Evolutionary conservation across 2,329 filamentous ascomycete genomes (phyloP), one percentile per base, ranked within the genome.

Genomic region (Diaporthe sp.): DNA sequence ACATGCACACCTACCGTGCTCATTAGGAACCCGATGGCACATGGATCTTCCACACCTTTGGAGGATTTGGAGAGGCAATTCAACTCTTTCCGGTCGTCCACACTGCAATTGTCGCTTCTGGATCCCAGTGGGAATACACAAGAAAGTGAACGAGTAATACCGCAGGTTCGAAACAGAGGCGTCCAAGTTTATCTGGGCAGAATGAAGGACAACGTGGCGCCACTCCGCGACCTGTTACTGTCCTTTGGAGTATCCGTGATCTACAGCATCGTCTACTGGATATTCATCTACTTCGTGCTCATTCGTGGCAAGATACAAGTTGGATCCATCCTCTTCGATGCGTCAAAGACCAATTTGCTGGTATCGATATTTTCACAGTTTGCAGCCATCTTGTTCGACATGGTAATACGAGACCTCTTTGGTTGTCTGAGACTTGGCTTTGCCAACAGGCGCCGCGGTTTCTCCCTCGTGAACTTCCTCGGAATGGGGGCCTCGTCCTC

Each of bases 341-440:
- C 61, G 1, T 65, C 61, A 42, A 65, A 50, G 27, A 65, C 39
- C 61, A 47, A 65, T 35, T 65, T 65, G 59, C 30, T 65, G 19
- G 61, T 65, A 17, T 65, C 42, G 3, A 47, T 47, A 2, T 65
- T 50, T 15, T 65, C 61, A 4, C 61, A 65, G 12, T 50, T 65
- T 35, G 61, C 61, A 25, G 61, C 61, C 27, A 65, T 65, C 2
- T 65, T 65, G 42, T 65, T 65, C 42, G 42, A 65, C 30, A 65
- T 47, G 61, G 39, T 65, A 12, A 65, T 50, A 25, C 42, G 61
- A 3, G 61, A 65, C 27, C 61, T 65, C 17, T 65, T 65, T 65
- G 61, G 61, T 6, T 65, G 61, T n/a, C 27, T 65, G 27, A 35
- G 61, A 50, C 1, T 65, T 19, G 27, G 61, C 27, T 65, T 65